A percentile compares a stretch with the other conserved stretches of the same genome.
Evolutionary conservation across 257 asterid species (phyloP).

Genomic region (Marsdenia floribunda): DNA sequence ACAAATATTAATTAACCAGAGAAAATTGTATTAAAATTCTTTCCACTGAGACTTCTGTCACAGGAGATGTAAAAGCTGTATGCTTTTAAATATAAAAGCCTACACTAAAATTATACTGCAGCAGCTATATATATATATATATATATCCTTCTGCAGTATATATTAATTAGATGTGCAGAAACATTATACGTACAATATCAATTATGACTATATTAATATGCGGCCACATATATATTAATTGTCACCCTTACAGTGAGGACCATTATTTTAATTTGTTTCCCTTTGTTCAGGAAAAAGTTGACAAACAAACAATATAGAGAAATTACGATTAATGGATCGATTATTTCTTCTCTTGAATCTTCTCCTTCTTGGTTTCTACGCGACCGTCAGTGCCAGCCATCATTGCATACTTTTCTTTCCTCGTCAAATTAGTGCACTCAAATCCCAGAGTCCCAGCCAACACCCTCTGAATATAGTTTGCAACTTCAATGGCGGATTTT

Average conservation of each 20-base stretch:
- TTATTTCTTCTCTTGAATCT: constrained; percentile 15
- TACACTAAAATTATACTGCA: too few relatives aligned
- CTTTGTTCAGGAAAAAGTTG: background rate
- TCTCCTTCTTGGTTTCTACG: constrained; percentile 31
- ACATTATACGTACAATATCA: background rate
- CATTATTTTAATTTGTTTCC: background rate
- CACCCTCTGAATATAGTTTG: constrained; percentile 67
- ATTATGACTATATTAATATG: background rate
- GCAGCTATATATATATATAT: too few relatives aligned
- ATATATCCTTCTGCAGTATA: background rate
- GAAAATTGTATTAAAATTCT: too few relatives aligned
- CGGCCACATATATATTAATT: too few relatives aligned
- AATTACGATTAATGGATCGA: background rate
- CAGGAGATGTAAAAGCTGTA: too few relatives aligned
- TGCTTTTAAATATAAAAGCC: too few relatives aligned
- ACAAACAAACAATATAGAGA: background rate
- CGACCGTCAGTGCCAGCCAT: constrained; percentile 87
- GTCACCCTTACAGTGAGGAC: background rate
- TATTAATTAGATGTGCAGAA: background rate
- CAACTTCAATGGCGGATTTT: constrained; percentile 73
- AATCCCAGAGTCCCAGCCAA: constrained; percentile 75
- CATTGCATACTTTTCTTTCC: constrained; percentile 72
- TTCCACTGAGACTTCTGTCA: too few relatives aligned
- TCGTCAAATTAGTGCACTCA: constrained; percentile 78
- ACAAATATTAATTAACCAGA: too few relatives aligned